Conservation (phyloP, 2,329 filamentous ascomycete species). For the Scopulariopsis brevicaulis region DNA sequence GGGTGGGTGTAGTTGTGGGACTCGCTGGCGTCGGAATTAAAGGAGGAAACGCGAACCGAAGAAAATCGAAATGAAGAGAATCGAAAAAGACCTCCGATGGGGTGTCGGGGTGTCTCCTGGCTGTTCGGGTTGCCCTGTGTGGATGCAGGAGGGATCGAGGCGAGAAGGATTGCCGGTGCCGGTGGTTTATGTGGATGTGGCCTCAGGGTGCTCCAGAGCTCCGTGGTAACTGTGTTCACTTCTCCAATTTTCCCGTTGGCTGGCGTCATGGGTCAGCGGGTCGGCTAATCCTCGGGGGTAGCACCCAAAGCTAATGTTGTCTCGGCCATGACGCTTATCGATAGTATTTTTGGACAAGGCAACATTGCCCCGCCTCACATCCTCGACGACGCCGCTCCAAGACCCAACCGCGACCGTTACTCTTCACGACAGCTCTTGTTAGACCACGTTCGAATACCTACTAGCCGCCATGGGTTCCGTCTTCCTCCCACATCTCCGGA, state of each 20-base stretch:
- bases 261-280: not conserved
- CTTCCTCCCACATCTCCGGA: conserved; percentile 79
- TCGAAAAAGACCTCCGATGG: not conserved
- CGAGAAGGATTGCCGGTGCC: not conserved
- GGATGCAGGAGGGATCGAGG: not conserved
- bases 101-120: not conserved
- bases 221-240: conserved; percentile 4
- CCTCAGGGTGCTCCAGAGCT: conserved; percentile 1
- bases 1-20: not conserved
- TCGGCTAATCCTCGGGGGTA: not conserved
- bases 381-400: not conserved
- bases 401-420: not conserved
- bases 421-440: not conserved
- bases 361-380: not conserved
- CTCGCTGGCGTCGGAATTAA: not conserved
- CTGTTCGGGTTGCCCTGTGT: not conserved
- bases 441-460: not conserved
- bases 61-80: not conserved
- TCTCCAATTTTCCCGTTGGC: not conserved
- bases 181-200: conserved; percentile 1
- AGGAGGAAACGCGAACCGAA: not conserved
- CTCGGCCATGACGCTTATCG: not conserved
- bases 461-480: conserved; percentile 57
- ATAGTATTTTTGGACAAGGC: not conserved
- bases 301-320: not conserved